Evolutionary conservation across 352 stramenopile genomes (phyloP), one percentile per base, ranked within the genome.

Genomic region (Phytophthora fragariae): DNA sequence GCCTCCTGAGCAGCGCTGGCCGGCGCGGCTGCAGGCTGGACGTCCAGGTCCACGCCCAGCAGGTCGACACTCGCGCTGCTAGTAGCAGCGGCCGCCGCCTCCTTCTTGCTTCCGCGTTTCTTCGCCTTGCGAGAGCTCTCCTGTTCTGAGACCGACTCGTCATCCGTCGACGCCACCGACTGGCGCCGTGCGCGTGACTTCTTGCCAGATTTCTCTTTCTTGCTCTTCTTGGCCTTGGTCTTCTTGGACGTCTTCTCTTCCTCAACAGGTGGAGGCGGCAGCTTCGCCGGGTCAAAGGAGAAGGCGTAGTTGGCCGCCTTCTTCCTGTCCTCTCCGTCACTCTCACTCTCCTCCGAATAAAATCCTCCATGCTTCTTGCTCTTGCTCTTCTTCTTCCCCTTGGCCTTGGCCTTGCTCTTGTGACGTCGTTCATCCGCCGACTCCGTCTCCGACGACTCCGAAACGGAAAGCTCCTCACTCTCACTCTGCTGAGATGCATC

Each of bases 261-360:
- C 5, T 79, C 65, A 5, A 46, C 61, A 61, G 78, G 76, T 7
- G 81, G 54, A 46, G 76, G 72, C 11, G 79, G 79, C 1, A 88
- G 70, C 53, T 90, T 90, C 10, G 80, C 70, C 24, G 80, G 79
- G 37, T 87, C 83, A 46, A 88, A 88, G 2, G 80, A 82, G 71
- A 75, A 87, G 57, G 73, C 65, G 70, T 87, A 90, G 62, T 84
- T 24, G 17, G 59, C 58, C 8, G 72, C 15, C 39, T 72, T 70
- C 54, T 76, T 73, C 63, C 70, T 83, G 47, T 70, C 72, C n/a
- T 71, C 62, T 11, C 79, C 70, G 17, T 75, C 70, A 53, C 72
- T 82, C 35, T 79, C 67, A 35, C 77, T 79, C 39, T 83, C 76
- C 10, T 84, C 77, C 17, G 78, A 85, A 57, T 81, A 81, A 35